Evolutionary conservation across 2,329 filamentous ascomycete species (phyloP).

Genomic region (Fusarium anthophilum): DNA sequence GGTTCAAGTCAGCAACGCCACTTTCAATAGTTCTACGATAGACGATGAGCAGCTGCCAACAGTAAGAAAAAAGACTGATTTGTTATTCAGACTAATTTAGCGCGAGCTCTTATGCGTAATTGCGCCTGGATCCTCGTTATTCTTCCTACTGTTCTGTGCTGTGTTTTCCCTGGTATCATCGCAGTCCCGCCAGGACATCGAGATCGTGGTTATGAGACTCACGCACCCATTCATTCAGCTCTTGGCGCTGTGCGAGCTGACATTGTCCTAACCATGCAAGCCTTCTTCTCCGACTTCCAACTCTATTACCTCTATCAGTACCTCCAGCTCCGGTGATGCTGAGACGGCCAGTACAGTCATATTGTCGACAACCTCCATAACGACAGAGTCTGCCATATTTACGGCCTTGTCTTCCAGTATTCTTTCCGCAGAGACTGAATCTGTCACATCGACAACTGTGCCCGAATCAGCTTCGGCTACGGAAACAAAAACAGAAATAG

Average conservation of each 20-base stretch:
- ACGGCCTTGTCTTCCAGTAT: too few species aligned
- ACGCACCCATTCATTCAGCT: neutral
- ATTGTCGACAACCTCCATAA: neutral
- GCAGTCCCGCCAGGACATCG: neutral
- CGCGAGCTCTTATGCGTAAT: neutral
- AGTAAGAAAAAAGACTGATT: neutral
- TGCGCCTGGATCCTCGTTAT: accelerated
- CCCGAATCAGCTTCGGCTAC: neutral
- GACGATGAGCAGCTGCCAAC: neutral
- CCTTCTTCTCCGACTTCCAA: neutral
- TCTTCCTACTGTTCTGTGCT: too few species aligned
- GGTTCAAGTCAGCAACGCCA: neutral
- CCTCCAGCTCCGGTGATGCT: neutral
- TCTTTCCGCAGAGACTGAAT: too few species aligned
- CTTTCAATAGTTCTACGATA: neutral
- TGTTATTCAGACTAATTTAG: neutral
- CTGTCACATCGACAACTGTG: neutral
- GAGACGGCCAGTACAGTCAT: neutral
- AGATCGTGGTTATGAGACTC: neutral
- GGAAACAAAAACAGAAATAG: too few species aligned
- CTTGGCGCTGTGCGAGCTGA: neutral
- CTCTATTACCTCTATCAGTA: accelerated
- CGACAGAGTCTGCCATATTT: neutral
- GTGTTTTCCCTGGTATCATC: too few species aligned
- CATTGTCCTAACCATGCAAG: neutral